Evolutionary conservation across 2,329 filamentous ascomycete genomes (phyloP).

Genomic region (Clathrospora elynae): DNA sequence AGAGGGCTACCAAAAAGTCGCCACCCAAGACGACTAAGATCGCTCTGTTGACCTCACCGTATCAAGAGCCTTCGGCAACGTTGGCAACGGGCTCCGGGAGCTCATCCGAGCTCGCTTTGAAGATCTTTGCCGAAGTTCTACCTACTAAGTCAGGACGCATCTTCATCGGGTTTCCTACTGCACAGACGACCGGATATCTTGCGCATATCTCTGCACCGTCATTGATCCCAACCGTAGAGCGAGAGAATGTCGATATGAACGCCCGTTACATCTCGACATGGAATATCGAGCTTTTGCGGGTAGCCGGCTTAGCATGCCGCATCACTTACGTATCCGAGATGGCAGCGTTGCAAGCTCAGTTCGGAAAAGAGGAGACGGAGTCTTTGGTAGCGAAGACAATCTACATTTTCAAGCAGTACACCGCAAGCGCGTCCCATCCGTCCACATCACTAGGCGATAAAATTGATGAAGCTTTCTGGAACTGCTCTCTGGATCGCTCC

Average conservation of each 20-base stretch:
- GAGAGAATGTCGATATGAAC: constrained; percentile 95
- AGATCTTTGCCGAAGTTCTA: constrained; percentile 88
- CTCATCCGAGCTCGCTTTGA: constrained; percentile 63
- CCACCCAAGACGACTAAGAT: constrained; percentile 87
- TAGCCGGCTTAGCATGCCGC: constrained; percentile 86
- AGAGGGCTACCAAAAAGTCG: constrained; percentile 95
- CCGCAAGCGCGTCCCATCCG: constrained; percentile 87
- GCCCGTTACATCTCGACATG: constrained; percentile 92
- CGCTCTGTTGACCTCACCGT: constrained; percentile 87
- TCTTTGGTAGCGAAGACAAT: constrained; percentile 77
- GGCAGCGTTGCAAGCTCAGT: constrained; percentile 60
- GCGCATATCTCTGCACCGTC: constrained; percentile 95
- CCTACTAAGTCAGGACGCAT: constrained; percentile 88
- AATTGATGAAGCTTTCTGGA: constrained; percentile 97
- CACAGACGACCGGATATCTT: constrained; percentile 92
- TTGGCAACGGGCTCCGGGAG: constrained; percentile 58
- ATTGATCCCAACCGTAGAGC: constrained; percentile 94
- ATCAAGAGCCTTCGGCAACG: constrained; percentile 76
- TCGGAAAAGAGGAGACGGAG: constrained; percentile 62
- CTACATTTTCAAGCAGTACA: constrained; percentile 85
- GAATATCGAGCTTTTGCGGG: constrained; percentile 92
- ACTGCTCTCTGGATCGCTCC: constrained; percentile 73
- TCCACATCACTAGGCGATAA: constrained; percentile 80
- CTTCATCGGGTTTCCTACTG: constrained; percentile 97
- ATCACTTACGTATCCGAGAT: constrained; percentile 90